phyloP scores from a whole-genome alignment of 2,329 filamentous ascomycete genomes.

The Talaromyces atroroseus region DNA sequence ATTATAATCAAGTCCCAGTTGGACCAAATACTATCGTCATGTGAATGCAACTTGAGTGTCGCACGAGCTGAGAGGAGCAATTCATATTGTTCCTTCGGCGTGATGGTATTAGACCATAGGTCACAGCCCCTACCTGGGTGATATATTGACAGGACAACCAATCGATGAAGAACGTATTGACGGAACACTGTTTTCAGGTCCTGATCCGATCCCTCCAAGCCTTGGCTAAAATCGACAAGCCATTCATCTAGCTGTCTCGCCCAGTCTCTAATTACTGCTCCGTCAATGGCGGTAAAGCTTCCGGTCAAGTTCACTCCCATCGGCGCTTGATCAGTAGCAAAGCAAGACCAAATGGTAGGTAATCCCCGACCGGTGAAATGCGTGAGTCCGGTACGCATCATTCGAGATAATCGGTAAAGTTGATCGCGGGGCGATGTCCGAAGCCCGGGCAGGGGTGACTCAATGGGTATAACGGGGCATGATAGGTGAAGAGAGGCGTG shows the following conservation, averaged over 20 bases:
- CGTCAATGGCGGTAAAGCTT: slow-evolving; percentile 9
- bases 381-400: slow-evolving; percentile 14
- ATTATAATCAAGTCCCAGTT: slow-evolving; percentile 13
- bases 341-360: slow-evolving; percentile 14
- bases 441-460: slow-evolving; percentile 11
- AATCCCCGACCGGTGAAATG: slow-evolving; percentile 14
- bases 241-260: slow-evolving; percentile 13
- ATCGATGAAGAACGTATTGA: slow-evolving; percentile 15
- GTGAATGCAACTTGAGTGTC: slow-evolving; percentile 12
- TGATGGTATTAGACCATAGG: slow-evolving; percentile 13
- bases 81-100: slow-evolving; percentile 12
- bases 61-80: slow-evolving; percentile 12
- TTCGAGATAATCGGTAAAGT: slow-evolving; percentile 12
- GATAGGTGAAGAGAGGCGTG: slow-evolving; percentile 14
- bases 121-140: slow-evolving; percentile 12
- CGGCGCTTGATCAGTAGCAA: slow-evolving; percentile 3
- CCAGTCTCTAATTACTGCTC: slow-evolving; percentile 13
- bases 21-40: slow-evolving; percentile 12
- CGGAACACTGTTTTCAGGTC: slow-evolving; percentile 12
- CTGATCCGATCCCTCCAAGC: slow-evolving; percentile 8
- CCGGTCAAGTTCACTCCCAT: not conserved
- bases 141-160: slow-evolving; percentile 15
- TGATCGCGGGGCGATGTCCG: slow-evolving; percentile 12
- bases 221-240: slow-evolving; percentile 12
- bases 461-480: slow-evolving; percentile 14